Conservation (phyloP, 345 rosid genomes). For the Firmiana major region DNA sequence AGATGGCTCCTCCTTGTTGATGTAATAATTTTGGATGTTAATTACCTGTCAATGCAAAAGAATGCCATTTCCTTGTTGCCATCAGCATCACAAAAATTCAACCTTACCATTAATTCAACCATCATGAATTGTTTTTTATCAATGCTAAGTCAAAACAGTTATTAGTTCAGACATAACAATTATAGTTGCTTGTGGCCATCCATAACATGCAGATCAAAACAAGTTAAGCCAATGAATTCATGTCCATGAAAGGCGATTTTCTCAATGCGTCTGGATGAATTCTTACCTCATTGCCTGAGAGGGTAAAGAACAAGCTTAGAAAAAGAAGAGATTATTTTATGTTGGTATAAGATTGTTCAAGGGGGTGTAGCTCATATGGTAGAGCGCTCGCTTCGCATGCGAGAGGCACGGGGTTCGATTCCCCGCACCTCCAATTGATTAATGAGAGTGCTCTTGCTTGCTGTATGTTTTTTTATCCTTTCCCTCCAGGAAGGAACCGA, state of each 20-base stretch:
- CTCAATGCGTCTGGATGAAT: no score
- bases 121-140: background rate
- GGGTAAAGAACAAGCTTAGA: no score
- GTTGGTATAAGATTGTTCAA: background rate
- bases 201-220: no score
- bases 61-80: background rate
- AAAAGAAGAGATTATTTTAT: no score
- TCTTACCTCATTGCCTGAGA: no score
- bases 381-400: constrained; percentile 95
- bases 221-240: background rate
- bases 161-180: background rate
- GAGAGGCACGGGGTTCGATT: constrained; percentile 89
- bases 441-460: no score
- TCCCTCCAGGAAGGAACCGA: background rate
- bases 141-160: background rate
- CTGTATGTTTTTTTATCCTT: no score
- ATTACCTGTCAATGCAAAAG: background rate
- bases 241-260: background rate
- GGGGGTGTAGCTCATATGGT: constrained; percentile 85
- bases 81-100: background rate
- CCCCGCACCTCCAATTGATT: constrained; percentile 78
- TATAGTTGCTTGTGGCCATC: background rate
- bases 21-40: background rate
- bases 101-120: background rate
- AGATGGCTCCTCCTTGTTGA: background rate